Base-by-base conservation (phyloP, 2,329 filamentous ascomycete species). In the Fusarium papillatum region DNA sequence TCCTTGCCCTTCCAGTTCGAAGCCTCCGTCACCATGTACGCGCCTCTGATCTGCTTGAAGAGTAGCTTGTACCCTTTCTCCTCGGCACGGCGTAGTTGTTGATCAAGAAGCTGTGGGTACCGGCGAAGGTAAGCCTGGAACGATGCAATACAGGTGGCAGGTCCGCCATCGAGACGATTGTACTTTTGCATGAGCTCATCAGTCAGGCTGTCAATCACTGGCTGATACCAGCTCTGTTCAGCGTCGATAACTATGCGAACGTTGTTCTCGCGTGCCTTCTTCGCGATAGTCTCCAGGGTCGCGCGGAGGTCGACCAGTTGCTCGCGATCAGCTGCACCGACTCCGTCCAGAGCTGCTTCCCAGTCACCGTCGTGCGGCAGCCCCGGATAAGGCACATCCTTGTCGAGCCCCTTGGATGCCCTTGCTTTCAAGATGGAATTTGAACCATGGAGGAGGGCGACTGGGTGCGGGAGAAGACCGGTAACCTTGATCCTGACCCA, bases 101-200 rank as follows among this genome's bases (percentile, higher is more conserved):
- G 72, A 34, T 78, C 72, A 2, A 79, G 72, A 7, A 78, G 76
- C 31, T 79, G 77, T 5, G 76, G 76, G 59, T 78, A 69, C 16
- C 76, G 66, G 31, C 75, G 69, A 8, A 74, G 70, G 38, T 78
- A 78, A 17, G 76, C 76, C 19, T 78, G 76, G 68, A 77, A 78
- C 8, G 76, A 76, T 19, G 76, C 36, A 65, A 62, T 4, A 70
- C 75, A 16, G 11, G 76, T 78, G 4, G 76, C 74, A 11, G 76
- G 74, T 11, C 70, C 70, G n/a, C 43, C 43, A 16, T 69, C 72
- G 1, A 75, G 22, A 9, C 62, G 63, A 48, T 78, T 78, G 67
- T 78, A 76, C 61, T 71, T 68, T 69, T 76, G 76, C 76, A 78
- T 78, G 17, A 78, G 70, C 53, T 76, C 72, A n/a, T 76, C 72